These are phyloP conservation scores for Articulospora tetracladia DNA, from an alignment of 495 filamentous ascomycete species.

Conservation along the genomic window DNA sequence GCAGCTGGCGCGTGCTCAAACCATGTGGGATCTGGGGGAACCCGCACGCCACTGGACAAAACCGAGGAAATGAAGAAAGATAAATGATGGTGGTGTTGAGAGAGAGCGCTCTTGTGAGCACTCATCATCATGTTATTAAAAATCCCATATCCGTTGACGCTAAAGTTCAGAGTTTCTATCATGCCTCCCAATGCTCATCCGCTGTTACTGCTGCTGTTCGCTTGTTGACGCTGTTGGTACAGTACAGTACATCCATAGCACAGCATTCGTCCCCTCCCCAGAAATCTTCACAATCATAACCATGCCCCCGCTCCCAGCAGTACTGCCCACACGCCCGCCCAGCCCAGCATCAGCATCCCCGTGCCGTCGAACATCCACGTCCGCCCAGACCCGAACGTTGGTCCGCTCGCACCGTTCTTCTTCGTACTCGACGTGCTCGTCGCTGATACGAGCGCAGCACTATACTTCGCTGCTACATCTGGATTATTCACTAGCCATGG, in stretches of 20 bases:
- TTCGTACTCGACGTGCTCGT: constrained; percentile 1
- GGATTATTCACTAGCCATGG: background rate
- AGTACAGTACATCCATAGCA: no score
- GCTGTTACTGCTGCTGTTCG: no score
- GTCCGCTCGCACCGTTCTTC: background rate
- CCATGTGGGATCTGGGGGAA: no score
- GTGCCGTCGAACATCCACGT: background rate
- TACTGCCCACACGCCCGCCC: background rate
- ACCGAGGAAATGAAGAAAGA: no score
- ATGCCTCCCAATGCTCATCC: no score
- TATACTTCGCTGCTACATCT: background rate
- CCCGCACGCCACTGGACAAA: no score
- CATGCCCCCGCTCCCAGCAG: background rate
- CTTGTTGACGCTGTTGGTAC: no score
- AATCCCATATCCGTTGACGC: background rate
- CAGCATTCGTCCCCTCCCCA: no score
- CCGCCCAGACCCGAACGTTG: background rate
- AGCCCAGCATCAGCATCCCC: background rate
- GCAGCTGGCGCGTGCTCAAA: no score
- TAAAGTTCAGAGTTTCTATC: background rate
- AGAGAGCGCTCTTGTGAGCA: background rate
- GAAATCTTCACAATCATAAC: background rate
- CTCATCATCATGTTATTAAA: background rate
- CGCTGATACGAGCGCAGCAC: background rate
- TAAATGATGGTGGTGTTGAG: no score